Percentiles rank a stretch among this genome's conserved stretches.
phyloP scores from a whole-genome alignment of 495 filamentous ascomycete genomes.

The Talaromyces wortmannii region DNA sequence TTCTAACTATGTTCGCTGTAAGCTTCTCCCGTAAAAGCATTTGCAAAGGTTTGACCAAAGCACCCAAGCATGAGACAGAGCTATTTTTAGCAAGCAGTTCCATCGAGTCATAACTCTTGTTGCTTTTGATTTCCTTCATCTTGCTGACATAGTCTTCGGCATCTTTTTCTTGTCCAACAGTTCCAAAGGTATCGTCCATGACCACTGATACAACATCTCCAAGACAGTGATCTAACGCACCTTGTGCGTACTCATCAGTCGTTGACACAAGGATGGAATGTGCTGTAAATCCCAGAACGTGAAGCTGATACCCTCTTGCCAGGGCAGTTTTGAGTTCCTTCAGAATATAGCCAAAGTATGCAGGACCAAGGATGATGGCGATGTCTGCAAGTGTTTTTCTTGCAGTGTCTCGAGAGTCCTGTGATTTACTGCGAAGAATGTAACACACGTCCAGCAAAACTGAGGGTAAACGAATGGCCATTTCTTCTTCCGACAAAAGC shows the following conservation, averaged over 20 bases:
- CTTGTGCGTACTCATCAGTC: slow-evolving; percentile 67
- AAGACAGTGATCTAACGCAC: slow-evolving; percentile 86
- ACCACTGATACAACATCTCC: slow-evolving; percentile 69
- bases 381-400: slow-evolving; percentile 82
- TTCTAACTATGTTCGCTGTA: slow-evolving; percentile 67
- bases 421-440: slow-evolving; percentile 80
- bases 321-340: slow-evolving; percentile 84
- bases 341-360: slow-evolving; percentile 84
- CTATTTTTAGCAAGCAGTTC: slow-evolving; percentile 79
- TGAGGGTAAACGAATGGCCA: slow-evolving; percentile 66
- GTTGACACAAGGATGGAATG: slow-evolving; percentile 81
- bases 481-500: slow-evolving; percentile 63
- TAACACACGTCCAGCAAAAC: slow-evolving; percentile 88
- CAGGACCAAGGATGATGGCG: slow-evolving; percentile 66
- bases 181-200: slow-evolving; percentile 97
- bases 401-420: slow-evolving; percentile 85
- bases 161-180: slow-evolving; percentile 95
- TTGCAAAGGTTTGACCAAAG: slow-evolving; percentile 71
- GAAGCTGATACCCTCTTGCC: slow-evolving; percentile 79
- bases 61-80: slow-evolving; percentile 64
- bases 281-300: slow-evolving; percentile 90
- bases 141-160: slow-evolving; percentile 90
- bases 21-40: slow-evolving; percentile 74
- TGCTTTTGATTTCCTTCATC: slow-evolving; percentile 97
- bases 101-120: slow-evolving; percentile 97